Conservation (phyloP, 306 rosid genomes). For the Cucurbita ficifolia region DNA sequence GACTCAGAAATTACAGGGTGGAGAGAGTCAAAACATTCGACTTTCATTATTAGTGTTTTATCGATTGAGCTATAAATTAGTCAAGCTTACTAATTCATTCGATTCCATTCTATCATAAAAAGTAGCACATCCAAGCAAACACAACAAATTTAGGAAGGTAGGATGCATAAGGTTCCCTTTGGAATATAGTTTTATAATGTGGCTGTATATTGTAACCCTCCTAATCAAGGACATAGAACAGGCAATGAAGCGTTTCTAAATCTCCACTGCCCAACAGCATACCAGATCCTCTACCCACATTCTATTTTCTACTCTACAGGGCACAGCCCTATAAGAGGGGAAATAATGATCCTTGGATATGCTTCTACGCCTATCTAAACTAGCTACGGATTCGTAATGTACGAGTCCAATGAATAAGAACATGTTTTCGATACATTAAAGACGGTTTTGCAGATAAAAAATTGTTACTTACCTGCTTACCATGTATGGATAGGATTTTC, state of each 20-base stretch:
- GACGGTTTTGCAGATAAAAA: conserved; percentile 9
- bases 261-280: not conserved
- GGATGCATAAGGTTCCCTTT: too few species aligned
- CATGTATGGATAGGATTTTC: conserved; percentile 88
- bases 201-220: not conserved
- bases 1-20: too few species aligned
- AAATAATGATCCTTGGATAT: not conserved
- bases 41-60: too few species aligned
- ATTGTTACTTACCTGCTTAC: conserved; percentile 24
- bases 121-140: too few species aligned
- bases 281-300: not conserved
- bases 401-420: not conserved
- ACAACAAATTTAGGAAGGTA: too few species aligned
- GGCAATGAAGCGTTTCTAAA: not conserved
- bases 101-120: not conserved
- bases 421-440: not conserved
- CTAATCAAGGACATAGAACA: not conserved
- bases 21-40: too few species aligned
- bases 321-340: not conserved
- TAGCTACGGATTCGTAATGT: not conserved
- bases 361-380: not conserved
- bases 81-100: not conserved
- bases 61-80: too few species aligned
- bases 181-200: too few species aligned
- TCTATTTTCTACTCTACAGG: not conserved